Percentiles rank a stretch among this genome's conserved stretches.
phyloP scores from a whole-genome alignment of 768 basidiomycete species.

The Russula brevipes region DNA sequence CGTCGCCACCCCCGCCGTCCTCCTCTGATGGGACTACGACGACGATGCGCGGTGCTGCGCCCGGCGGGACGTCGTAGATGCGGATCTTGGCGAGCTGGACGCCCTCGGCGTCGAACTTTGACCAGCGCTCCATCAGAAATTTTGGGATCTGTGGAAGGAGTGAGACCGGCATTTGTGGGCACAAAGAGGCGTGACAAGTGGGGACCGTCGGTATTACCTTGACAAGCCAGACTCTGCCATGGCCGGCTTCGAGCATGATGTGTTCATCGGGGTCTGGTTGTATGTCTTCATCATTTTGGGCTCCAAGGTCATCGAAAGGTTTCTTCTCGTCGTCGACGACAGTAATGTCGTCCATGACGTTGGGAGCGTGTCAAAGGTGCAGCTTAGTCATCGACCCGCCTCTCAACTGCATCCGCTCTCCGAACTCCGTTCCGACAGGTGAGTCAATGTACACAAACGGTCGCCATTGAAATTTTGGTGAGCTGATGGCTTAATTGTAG shows the following conservation, averaged over 20 bases:
- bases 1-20: constrained; percentile 40
- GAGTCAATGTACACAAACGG: neutral
- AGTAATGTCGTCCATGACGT: constrained; percentile 27
- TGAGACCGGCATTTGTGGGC: neutral
- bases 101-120: constrained; percentile 65
- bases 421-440: neutral
- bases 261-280: constrained; percentile 79
- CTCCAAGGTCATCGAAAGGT: constrained; percentile 53
- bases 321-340: constrained; percentile 63
- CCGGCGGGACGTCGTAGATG: constrained; percentile 49
- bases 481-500: neutral
- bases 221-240: constrained; percentile 78
- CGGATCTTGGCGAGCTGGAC: constrained; percentile 81
- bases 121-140: constrained; percentile 83
- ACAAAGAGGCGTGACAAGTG: neutral
- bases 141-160: constrained; percentile 68
- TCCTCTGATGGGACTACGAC: constrained; percentile 62
- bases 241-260: constrained; percentile 70
- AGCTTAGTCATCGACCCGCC: constrained; percentile 1
- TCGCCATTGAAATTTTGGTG: neutral
- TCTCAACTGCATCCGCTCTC: neutral
- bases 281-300: constrained; percentile 49
- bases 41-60: constrained; percentile 54
- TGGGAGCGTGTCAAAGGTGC: neutral
- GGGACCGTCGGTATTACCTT: constrained; percentile 50